phyloP scores from a whole-genome alignment of 208 protist species.

The Herpetomonas tarakana region DNA sequence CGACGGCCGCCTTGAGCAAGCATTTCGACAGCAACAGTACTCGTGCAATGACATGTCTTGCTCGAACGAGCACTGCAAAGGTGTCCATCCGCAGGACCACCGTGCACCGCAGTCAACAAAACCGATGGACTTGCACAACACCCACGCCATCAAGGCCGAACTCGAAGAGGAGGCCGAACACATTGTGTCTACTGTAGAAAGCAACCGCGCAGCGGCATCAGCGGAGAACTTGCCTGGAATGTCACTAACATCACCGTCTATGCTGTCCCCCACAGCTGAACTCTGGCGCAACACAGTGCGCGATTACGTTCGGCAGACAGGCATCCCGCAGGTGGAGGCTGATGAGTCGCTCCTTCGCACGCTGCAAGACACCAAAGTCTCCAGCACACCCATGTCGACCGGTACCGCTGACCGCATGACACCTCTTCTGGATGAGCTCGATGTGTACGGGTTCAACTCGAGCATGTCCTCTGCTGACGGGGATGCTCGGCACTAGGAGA shows the following conservation, averaged over 20 bases:
- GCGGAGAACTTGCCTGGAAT: constrained; percentile 23
- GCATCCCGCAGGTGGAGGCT: constrained; percentile 69
- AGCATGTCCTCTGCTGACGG: constrained; percentile 57
- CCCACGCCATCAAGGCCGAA: constrained; percentile 38
- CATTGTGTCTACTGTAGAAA: constrained; percentile 42
- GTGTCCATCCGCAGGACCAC: constrained; percentile 73
- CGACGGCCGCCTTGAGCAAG: constrained; percentile 75
- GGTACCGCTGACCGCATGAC: constrained; percentile 70
- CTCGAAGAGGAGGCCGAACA: constrained; percentile 69
- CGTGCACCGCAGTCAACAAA: constrained; percentile 53
- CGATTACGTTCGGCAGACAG: constrained; percentile 79
- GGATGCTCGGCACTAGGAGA: constrained; percentile 13
- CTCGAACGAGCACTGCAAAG: constrained; percentile 69
- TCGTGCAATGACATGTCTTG: constrained; percentile 59
- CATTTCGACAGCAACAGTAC: constrained; percentile 62
- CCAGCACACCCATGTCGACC: constrained; percentile 55
- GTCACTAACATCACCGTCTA: constrained; percentile 28
- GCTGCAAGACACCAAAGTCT: constrained; percentile 68
- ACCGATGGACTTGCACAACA: constrained; percentile 75
- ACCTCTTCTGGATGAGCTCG: constrained; percentile 71
- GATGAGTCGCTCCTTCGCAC: constrained; percentile 77
- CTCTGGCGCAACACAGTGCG: constrained; percentile 76
- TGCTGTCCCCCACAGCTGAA: constrained; percentile 64
- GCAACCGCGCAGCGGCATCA: constrained; percentile 6
- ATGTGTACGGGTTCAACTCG: constrained; percentile 64